A percentile compares a stretch with the other conserved stretches of the same genome.
Evolutionary conservation across 2,329 filamentous ascomycete genomes (phyloP).

Genomic region (Colletotrichum tropicicola): DNA sequence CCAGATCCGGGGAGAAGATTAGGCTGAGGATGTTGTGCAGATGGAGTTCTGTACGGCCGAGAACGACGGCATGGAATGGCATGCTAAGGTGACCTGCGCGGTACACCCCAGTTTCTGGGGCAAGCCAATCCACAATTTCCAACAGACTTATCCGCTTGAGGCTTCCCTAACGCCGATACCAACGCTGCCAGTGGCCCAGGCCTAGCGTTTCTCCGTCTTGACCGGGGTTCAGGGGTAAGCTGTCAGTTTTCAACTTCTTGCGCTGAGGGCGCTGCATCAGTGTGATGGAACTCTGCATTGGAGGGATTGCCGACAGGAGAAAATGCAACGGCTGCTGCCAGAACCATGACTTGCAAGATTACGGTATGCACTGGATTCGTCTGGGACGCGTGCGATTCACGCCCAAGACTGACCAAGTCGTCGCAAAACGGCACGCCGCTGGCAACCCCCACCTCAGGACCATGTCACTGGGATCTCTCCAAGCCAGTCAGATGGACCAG

Average conservation of each 20-base stretch:
- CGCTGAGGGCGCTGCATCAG: conserved; percentile 5
- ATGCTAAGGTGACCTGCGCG: conserved; percentile 9
- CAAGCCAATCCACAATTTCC: conserved; percentile 10
- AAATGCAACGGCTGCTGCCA: background rate
- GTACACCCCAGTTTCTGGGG: conserved; percentile 13
- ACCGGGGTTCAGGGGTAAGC: conserved; percentile 4
- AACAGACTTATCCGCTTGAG: conserved; percentile 7
- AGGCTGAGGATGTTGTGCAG: conserved; percentile 27
- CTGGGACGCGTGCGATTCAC: background rate
- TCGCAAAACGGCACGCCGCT: background rate
- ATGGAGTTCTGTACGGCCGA: conserved; percentile 11
- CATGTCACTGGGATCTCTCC: conserved; percentile 8
- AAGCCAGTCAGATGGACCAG: background rate
- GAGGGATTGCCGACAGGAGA: conserved; percentile 3
- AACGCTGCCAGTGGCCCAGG: background rate
- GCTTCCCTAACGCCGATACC: background rate
- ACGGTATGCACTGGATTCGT: background rate
- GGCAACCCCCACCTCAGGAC: conserved; percentile 2
- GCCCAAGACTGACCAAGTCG: background rate
- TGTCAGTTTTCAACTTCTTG: conserved; percentile 25
- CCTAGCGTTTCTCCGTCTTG: background rate
- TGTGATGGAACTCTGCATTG: conserved; percentile 5
- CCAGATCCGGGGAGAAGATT: conserved; percentile 6
- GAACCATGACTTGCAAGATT: background rate
- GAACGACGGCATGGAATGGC: background rate